A percentile compares a stretch with the other conserved stretches of the same genome.
Evolutionary conservation across 1,284 basidiomycete genomes (phyloP).

Genomic region (Golubevia sp.): DNA sequence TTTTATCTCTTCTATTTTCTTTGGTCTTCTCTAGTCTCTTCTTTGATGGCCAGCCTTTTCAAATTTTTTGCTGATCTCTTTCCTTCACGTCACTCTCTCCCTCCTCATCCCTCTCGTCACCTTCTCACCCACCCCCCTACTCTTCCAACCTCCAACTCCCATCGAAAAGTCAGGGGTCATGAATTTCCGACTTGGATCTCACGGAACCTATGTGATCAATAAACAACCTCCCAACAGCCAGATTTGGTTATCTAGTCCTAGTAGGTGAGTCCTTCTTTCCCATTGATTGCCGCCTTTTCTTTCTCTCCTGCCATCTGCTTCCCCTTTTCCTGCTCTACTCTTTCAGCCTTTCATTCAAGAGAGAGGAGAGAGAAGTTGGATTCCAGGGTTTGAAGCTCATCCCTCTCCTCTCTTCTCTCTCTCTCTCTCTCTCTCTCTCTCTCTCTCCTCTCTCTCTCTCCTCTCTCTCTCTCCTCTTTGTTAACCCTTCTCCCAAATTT

Average conservation of each 20-base stretch:
- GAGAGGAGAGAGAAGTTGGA: too few species aligned
- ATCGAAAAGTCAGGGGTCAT: conserved; percentile 78
- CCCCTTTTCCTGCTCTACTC: background rate
- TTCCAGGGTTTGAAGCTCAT: too few species aligned
- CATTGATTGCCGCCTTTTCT: background rate
- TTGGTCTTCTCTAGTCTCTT: too few species aligned
- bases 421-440: background rate
- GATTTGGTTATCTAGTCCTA: conserved; percentile 94
- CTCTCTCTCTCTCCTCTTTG: background rate
- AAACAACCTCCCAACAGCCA: conserved; percentile 99
- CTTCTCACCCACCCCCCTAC: too few species aligned
- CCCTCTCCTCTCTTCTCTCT: background rate
- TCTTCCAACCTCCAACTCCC: background rate
- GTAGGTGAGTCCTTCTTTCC: conserved; percentile 23
- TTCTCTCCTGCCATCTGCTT: background rate
- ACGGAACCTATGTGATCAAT: conserved; percentile 98
- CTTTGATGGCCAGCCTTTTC: too few species aligned
- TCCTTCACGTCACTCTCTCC: too few species aligned
- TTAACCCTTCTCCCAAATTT: background rate
- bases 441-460: background rate
- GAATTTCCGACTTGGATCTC: conserved; percentile 77
- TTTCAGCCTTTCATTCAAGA: background rate
- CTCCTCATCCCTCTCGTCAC: too few species aligned
- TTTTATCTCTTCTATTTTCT: too few species aligned
- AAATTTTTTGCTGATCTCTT: too few species aligned